Base-by-base conservation (phyloP, 75 land plant species). In the Chamaecyparis obtusa region DNA sequence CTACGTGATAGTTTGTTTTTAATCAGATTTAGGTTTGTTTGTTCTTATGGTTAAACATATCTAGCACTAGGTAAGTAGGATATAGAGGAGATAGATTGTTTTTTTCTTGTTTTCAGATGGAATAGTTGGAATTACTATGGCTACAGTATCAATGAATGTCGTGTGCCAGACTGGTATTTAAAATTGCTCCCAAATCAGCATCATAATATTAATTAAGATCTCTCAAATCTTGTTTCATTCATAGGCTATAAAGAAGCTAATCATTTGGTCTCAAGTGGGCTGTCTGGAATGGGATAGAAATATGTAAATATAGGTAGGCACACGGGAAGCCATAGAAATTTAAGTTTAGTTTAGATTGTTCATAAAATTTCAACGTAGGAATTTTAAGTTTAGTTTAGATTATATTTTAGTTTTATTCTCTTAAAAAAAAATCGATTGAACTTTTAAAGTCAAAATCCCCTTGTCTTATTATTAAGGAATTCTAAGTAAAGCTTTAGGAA, bases 41-140 rank as follows among this genome's bases (percentile, higher is more conserved):
- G 6, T 78, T 78, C 9, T 78, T 78, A 41, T 78, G 46, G 27
- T 78, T 21, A 39, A 5, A 19, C 21, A 41, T 14, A 41, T 1
- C 41, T 39, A 2, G 2, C 41, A 1, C 41, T 39, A 39, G 41
- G 2, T 39, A 39, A 39, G 41, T 39, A 2, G 41, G 41, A 1
- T 2, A 39, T n/a, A n/a, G n/a, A n/a, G n/a, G n/a, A n/a, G n/a
- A n/a, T 39, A 39, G 41, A 2, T 39, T 39, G n/a, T n/a, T 7
- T 48, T 48, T 48, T 9, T 1, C 51, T 13, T 48, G 11, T 85
- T 19, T 51, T 41, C 56, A 87, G 86, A 33, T 87, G 87, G 87
- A 87, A 87, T 30, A 87, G 87, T 33, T 87, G 87, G 87, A 87
- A 87, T 36, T 86, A 87, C 54, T 87, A 85, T 43, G 87, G 55